These are phyloP conservation scores for Panaeolus cyanescens DNA, from an alignment of 768 basidiomycete genomes.

Conservation along the genomic window DNA sequence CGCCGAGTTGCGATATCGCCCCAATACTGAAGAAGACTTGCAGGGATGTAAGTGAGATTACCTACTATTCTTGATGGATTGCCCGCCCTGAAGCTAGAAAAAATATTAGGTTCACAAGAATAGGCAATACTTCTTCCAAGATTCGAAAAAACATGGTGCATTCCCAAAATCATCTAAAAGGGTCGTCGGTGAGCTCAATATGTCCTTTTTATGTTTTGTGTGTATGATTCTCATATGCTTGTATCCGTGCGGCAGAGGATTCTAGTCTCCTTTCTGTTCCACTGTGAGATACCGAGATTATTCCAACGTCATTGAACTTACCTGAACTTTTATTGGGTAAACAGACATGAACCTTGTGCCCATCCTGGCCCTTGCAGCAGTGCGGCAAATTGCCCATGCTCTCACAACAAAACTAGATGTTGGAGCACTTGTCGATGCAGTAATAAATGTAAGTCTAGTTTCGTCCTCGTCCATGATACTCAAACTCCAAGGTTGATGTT, in stretches of 20 bases:
- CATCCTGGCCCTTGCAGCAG: constrained; percentile 58
- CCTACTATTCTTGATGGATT: no score
- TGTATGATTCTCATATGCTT: background rate
- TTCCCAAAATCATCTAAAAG: background rate
- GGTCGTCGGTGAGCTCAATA: background rate
- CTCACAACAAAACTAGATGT: constrained; percentile 52
- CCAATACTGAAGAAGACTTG: constrained; percentile 60
- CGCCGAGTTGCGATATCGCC: constrained; percentile 56
- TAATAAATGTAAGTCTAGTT: constrained; percentile 44
- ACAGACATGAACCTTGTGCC: constrained; percentile 50
- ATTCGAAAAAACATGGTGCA: background rate
- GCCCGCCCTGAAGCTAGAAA: background rate
- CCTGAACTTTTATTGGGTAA: background rate
- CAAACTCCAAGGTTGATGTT: background rate
- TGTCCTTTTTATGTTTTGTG: no score
- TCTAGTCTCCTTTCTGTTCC: background rate
- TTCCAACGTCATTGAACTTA: background rate
- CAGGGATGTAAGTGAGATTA: constrained; percentile 54
- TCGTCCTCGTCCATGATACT: background rate
- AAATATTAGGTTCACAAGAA: background rate
- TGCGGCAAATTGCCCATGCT: constrained; percentile 49
- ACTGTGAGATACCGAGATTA: background rate
- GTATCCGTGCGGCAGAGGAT: background rate
- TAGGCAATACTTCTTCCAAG: background rate
- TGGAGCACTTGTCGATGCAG: constrained; percentile 56